These are phyloP conservation scores for Porcisia deanei DNA, from an alignment of 208 protist genomes.

Conservation along the genomic window DNA sequence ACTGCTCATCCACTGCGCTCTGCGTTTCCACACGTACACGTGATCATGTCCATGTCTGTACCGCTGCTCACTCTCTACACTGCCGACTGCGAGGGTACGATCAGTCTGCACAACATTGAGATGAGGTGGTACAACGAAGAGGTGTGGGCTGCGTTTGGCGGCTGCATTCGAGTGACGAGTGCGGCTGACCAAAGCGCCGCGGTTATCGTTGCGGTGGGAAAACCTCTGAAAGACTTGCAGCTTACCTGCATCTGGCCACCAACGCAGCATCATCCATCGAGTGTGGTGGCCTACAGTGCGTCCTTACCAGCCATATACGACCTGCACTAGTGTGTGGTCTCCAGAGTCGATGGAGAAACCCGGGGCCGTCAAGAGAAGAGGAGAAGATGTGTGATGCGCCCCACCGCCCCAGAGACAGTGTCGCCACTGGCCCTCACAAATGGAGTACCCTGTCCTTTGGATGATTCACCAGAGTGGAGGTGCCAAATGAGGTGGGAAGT, in stretches of 20 bases:
- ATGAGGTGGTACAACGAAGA: conserved; percentile 64
- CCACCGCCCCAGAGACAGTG: neutral
- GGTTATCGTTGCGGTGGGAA: conserved; percentile 57
- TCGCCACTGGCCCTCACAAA: too few relatives aligned
- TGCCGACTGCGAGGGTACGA: conserved; percentile 53
- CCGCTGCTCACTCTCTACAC: conserved; percentile 67
- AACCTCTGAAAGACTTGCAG: conserved; percentile 53
- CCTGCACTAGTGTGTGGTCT: conserved; percentile 31
- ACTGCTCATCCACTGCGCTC: conserved; percentile 32
- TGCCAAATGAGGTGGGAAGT: too few relatives aligned
- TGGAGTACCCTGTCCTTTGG: too few relatives aligned
- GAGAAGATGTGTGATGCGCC: neutral
- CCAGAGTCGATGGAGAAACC: neutral
- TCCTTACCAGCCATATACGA: conserved; percentile 57
- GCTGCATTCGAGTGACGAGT: conserved; percentile 30
- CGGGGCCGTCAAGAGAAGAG: too few relatives aligned
- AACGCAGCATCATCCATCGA: conserved; percentile 19
- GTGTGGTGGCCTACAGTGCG: conserved; percentile 53
- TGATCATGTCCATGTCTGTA: conserved; percentile 32
- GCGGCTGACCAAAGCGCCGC: conserved; percentile 51
- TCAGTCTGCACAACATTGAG: conserved; percentile 73
- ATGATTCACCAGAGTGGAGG: too few relatives aligned
- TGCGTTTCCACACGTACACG: conserved; percentile 28
- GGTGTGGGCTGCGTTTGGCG: conserved; percentile 32
- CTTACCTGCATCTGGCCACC: conserved; percentile 29